A percentile compares a stretch with the other conserved stretches of the same genome.
phyloP scores from a whole-genome alignment of 139 green algal genomes.

The Yamagishiella unicocca region DNA sequence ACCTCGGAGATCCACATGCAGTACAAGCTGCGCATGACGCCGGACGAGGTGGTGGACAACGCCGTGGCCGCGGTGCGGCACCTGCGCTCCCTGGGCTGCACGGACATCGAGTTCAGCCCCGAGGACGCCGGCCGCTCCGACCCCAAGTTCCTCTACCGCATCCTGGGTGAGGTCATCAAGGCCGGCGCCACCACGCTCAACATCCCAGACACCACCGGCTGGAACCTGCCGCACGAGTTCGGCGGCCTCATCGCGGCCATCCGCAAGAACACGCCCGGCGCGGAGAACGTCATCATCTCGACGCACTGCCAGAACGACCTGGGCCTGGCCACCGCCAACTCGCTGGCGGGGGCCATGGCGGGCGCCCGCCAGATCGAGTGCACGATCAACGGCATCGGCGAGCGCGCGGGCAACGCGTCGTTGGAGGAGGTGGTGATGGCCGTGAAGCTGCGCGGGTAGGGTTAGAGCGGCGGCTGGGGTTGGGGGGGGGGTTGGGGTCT shows the following conservation, averaged over 20 bases:
- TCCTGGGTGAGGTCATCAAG: slow-evolving; percentile 88
- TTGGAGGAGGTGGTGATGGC: slow-evolving; percentile 98
- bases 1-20: slow-evolving; percentile 98
- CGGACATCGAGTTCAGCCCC: slow-evolving; percentile 98
- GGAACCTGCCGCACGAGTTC: slow-evolving; percentile 97
- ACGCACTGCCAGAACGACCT: slow-evolving; percentile 99
- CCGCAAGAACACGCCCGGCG: slow-evolving; percentile 90
- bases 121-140: slow-evolving; percentile 96
- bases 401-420: slow-evolving; percentile 96
- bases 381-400: slow-evolving; percentile 99
- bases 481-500: neutral
- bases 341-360: slow-evolving; percentile 83
- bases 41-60: slow-evolving; percentile 92
- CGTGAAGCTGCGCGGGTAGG: slow-evolving; percentile 85
- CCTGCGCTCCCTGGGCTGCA: slow-evolving; percentile 89
- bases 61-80: slow-evolving; percentile 92
- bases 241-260: slow-evolving; percentile 90
- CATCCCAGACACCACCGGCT: slow-evolving; percentile 89
- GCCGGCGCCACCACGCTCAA: slow-evolving; percentile 99
- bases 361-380: slow-evolving; percentile 94
- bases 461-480: neutral
- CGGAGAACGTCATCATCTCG: slow-evolving; percentile 89
- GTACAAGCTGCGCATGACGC: slow-evolving; percentile 92
- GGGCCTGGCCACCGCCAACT: slow-evolving; percentile 97
- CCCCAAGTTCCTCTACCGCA: slow-evolving; percentile 92